Conservation (phyloP, 2,329 filamentous ascomycete species). For the Xylaria multiplex region DNA sequence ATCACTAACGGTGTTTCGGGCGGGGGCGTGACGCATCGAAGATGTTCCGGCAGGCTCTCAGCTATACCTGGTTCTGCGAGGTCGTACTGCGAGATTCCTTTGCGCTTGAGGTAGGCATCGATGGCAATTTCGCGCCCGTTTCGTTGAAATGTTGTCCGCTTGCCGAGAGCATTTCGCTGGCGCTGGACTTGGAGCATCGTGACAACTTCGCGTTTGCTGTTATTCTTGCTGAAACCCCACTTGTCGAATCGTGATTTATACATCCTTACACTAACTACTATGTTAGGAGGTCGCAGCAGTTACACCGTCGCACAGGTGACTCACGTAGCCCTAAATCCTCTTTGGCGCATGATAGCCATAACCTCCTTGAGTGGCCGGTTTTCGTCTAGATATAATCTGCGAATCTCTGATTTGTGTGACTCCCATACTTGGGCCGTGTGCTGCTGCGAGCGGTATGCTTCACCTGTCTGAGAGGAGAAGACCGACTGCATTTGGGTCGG, state of each 20-base stretch:
- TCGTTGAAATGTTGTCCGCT: constrained; percentile 63
- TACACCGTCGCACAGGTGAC: constrained; percentile 22
- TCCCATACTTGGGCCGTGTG: constrained; percentile 54
- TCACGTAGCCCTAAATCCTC: constrained; percentile 61
- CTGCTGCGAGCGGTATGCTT: constrained; percentile 47
- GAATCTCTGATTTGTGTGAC: constrained; percentile 58
- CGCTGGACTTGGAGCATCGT: constrained; percentile 62
- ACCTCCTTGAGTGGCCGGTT: constrained; percentile 63
- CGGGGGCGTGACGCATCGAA: constrained; percentile 46
- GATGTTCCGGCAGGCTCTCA: constrained; percentile 44
- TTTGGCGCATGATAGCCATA: constrained; percentile 62
- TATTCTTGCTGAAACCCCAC: constrained; percentile 66
- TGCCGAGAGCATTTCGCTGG: constrained; percentile 62
- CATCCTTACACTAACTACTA: constrained; percentile 59
- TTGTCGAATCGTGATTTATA: constrained; percentile 66
- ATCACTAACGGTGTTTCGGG: constrained; percentile 42
- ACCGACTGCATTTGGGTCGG: constrained; percentile 45
- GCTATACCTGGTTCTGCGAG: constrained; percentile 49
- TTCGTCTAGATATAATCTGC: constrained; percentile 59
- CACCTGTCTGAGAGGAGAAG: constrained; percentile 47
- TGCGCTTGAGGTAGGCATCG: constrained; percentile 63
- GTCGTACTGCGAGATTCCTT: constrained; percentile 64
- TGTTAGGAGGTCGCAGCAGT: constrained; percentile 37
- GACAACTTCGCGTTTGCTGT: constrained; percentile 64
- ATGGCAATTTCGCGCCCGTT: constrained; percentile 63